phyloP scores from a whole-genome alignment of 345 rosid species.

The Leavenworthia alabamica region DNA sequence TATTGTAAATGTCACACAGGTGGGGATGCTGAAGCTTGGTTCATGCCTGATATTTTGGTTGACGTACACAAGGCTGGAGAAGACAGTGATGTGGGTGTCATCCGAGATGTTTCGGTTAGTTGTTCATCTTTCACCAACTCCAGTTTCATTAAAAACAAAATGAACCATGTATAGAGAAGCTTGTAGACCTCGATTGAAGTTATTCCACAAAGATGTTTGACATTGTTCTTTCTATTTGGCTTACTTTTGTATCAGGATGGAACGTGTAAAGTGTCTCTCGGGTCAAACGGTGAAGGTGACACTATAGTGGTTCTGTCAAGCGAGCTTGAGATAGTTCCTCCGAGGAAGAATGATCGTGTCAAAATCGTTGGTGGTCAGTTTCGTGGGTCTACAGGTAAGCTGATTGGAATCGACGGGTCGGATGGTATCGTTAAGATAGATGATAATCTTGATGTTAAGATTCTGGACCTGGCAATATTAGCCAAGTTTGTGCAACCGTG shows the following conservation, averaged over 20 bases:
- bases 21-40: constrained; percentile 73
- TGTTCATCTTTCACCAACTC: not conserved
- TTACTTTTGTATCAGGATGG: constrained; percentile 57
- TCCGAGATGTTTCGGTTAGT: constrained; percentile 77
- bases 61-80: constrained; percentile 59
- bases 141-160: not conserved
- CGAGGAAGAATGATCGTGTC: constrained; percentile 74
- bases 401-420: constrained; percentile 84
- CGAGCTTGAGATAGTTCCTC: constrained; percentile 63
- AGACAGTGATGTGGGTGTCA: constrained; percentile 53
- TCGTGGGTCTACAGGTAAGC: constrained; percentile 82
- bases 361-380: constrained; percentile 76
- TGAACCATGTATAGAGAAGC: not conserved
- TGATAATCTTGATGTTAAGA: constrained; percentile 83
- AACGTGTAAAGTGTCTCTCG: constrained; percentile 60
- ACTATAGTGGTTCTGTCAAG: constrained; percentile 35
- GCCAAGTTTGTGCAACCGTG: constrained; percentile 48
- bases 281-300: constrained; percentile 58
- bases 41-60: constrained; percentile 84
- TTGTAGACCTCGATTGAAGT: too few relatives aligned
- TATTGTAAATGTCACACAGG: constrained; percentile 43
- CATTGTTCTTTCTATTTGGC: not conserved
- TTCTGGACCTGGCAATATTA: constrained; percentile 64
- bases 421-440: constrained; percentile 87
- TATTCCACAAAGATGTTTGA: too few relatives aligned